phyloP scores from a whole-genome alignment of 441 rosid species.

The Lagerstroemia fauriei region DNA sequence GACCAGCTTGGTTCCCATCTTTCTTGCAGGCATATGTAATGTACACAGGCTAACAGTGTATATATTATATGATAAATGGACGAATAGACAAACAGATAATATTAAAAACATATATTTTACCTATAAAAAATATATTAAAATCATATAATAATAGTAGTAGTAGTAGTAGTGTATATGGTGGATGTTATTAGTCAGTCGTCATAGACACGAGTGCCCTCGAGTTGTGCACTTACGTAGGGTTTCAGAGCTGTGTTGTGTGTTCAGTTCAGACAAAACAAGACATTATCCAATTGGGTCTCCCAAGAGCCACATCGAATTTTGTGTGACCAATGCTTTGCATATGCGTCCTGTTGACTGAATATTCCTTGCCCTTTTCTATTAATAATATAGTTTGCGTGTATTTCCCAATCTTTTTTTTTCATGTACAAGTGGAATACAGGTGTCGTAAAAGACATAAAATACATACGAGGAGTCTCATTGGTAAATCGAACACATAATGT shows the following conservation, averaged over 20 bases:
- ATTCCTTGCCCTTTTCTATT: neutral
- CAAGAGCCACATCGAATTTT: neutral
- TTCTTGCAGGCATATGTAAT: no score
- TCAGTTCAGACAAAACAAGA: neutral
- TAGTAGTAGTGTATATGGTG: no score
- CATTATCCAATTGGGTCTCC: neutral
- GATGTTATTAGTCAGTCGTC: neutral
- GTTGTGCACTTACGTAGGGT: neutral
- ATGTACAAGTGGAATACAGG: no score
- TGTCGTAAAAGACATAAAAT: no score
- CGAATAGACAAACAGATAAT: no score
- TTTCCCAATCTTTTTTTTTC: no score
- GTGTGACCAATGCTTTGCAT: neutral
- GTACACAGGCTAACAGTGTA: no score
- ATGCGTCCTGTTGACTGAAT: neutral
- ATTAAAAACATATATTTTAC: no score
- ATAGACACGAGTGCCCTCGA: slow-evolving; percentile 5
- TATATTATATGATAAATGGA: no score
- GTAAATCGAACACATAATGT: no score
- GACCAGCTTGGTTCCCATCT: no score
- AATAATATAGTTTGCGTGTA: neutral
- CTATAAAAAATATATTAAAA: neutral
- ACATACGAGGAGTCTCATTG: no score
- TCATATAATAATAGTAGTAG: neutral
- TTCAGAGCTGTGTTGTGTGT: neutral